These are phyloP conservation scores for Wallacemonas rigidus DNA, from an alignment of 208 protist genomes.

Conservation along the genomic window DNA sequence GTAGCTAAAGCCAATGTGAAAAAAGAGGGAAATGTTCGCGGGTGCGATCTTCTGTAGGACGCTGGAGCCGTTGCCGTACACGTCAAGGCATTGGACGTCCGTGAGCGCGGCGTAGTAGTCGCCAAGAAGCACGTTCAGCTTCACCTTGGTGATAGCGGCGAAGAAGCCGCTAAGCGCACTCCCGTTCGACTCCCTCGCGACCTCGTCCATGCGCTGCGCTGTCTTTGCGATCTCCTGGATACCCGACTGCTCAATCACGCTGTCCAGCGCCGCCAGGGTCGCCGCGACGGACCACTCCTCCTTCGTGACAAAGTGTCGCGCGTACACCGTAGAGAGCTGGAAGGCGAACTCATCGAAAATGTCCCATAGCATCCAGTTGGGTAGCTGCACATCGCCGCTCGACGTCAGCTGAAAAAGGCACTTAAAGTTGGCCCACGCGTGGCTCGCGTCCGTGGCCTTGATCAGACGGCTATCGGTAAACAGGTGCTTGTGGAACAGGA, in stretches of 20 bases:
- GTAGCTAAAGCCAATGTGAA: conserved; percentile 91
- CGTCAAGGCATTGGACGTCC: conserved; percentile 67
- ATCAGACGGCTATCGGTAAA: conserved; percentile 73
- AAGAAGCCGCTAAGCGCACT: conserved; percentile 79
- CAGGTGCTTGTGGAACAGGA: conserved; percentile 85
- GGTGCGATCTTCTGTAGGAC: conserved; percentile 70
- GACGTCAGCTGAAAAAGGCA: conserved; percentile 60
- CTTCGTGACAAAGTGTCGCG: conserved; percentile 68
- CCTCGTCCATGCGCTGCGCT: conserved; percentile 33
- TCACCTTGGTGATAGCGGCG: conserved; percentile 74
- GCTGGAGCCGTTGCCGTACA: conserved; percentile 66
- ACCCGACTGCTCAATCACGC: conserved; percentile 55
- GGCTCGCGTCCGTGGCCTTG: conserved; percentile 49
- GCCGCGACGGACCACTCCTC: conserved; percentile 73
- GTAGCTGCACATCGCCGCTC: conserved; percentile 57
- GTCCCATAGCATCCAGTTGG: conserved; percentile 89
- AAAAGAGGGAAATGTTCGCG: conserved; percentile 79
- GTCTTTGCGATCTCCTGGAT: conserved; percentile 48
- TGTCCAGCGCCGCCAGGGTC: conserved; percentile 58
- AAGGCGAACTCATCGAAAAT: conserved; percentile 91
- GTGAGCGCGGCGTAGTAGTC: conserved; percentile 84
- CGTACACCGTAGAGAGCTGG: conserved; percentile 89
- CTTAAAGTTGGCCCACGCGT: conserved; percentile 76
- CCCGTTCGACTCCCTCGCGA: conserved; percentile 40
- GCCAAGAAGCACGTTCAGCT: conserved; percentile 82